phyloP scores from a whole-genome alignment of 768 basidiomycete species.

The Dioszegia hungarica region DNA sequence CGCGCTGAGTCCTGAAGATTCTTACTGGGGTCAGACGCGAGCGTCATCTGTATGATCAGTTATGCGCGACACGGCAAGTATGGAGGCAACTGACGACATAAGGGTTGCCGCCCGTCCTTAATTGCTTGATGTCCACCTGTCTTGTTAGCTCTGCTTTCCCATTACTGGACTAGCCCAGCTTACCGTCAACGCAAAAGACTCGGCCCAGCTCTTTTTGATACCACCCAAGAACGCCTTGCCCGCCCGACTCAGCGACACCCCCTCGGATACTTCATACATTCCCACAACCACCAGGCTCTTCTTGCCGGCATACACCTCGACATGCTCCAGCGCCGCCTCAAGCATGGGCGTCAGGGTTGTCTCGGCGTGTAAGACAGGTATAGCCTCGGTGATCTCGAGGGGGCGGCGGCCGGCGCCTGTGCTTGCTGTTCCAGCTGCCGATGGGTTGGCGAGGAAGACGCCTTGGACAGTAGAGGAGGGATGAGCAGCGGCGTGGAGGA shows the following conservation, averaged over 20 bases:
- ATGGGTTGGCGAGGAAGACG: conserved; percentile 21
- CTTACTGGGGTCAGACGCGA: neutral
- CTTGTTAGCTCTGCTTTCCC: neutral
- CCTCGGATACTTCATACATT: conserved; percentile 20
- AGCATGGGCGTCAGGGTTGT: conserved; percentile 24
- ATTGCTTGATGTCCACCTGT: neutral
- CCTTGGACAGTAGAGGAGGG: conserved; percentile 30
- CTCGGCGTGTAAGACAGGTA: conserved; percentile 29
- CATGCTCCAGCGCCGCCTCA: conserved; percentile 23
- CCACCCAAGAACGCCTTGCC: conserved; percentile 2
- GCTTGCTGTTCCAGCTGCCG: neutral
- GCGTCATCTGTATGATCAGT: conserved; percentile 1
- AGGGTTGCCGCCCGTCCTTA: neutral
- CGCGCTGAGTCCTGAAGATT: neutral
- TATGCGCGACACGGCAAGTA: neutral
- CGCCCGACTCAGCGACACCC: conserved; percentile 5
- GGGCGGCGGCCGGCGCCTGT: conserved; percentile 6
- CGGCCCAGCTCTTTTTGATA: conserved; percentile 10
- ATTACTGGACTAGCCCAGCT: neutral
- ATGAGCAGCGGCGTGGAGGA: conserved; percentile 31
- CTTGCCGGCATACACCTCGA: conserved; percentile 13
- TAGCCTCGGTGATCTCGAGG: conserved; percentile 3
- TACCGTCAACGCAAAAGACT: conserved; percentile 22
- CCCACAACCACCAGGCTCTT: conserved; percentile 24
- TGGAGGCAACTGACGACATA: neutral